Conservation (phyloP, 2,329 filamentous ascomycete species). For the Sclerotinia borealis region DNA sequence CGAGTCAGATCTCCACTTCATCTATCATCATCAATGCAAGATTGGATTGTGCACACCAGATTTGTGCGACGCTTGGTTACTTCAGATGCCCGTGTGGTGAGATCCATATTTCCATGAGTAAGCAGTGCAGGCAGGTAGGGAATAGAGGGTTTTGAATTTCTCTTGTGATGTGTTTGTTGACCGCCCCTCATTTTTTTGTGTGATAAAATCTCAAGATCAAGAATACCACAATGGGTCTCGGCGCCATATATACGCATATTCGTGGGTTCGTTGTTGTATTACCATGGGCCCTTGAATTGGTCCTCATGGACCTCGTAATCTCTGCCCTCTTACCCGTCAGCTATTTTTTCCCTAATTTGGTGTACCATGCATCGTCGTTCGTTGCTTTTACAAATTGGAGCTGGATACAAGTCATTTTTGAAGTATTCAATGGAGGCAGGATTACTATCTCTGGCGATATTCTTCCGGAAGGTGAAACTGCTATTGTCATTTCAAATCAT, state of each 20-base stretch:
- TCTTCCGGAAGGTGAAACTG: conserved; percentile 49
- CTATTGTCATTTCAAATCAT: conserved; percentile 55
- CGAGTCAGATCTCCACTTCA: neutral
- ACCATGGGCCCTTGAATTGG: conserved; percentile 49
- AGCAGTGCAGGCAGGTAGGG: neutral
- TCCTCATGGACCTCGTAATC: conserved; percentile 45
- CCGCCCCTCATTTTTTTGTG: neutral
- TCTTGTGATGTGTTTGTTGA: neutral
- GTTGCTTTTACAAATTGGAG: conserved; percentile 50
- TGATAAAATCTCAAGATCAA: neutral
- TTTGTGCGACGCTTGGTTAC: neutral
- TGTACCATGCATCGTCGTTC: conserved; percentile 49
- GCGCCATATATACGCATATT: conserved; percentile 29
- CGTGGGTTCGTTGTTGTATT: conserved; percentile 40
- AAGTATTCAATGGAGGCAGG: conserved; percentile 44
- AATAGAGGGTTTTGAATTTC: neutral
- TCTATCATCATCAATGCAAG: no score
- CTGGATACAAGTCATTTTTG: conserved; percentile 53
- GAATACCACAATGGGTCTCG: neutral
- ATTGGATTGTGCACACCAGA: no score
- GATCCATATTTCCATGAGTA: conserved; percentile 11
- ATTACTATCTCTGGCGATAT: conserved; percentile 48
- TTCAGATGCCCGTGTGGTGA: neutral
- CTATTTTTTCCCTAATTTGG: conserved; percentile 41
- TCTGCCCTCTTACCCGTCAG: conserved; percentile 45